A percentile compares a stretch with the other conserved stretches of the same genome.
Evolutionary conservation across 139 green algal species (phyloP).

Genomic region (Chlamydomonas sphaeroides): DNA sequence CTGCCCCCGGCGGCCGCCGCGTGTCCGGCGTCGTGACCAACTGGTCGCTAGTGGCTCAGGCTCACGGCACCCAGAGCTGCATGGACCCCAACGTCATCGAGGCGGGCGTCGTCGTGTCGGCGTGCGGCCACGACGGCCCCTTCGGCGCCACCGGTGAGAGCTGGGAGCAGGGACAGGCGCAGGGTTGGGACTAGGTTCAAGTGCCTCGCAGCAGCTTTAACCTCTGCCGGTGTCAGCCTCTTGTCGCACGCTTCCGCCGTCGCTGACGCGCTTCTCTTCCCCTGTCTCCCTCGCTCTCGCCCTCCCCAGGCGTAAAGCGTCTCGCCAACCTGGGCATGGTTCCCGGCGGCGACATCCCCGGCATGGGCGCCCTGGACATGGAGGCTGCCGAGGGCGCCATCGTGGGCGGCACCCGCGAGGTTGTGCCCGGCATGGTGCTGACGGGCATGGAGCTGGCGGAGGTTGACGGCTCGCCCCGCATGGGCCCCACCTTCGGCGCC

Average conservation of each 20-base stretch:
- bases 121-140: slow-evolving; percentile 95
- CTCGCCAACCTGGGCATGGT: slow-evolving; percentile 92
- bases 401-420: slow-evolving; percentile 74
- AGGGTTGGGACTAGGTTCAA: too few species aligned
- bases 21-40: slow-evolving; percentile 93
- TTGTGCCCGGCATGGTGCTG: slow-evolving; percentile 96
- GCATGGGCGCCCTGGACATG: slow-evolving; percentile 98
- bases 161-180: too few species aligned
- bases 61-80: slow-evolving; percentile 96
- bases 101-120: slow-evolving; percentile 85
- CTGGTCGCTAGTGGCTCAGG: slow-evolving; percentile 96
- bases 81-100: slow-evolving; percentile 92
- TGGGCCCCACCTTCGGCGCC: slow-evolving; percentile 97
- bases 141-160: slow-evolving; percentile 83
- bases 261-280: too few species aligned
- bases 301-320: slow-evolving; percentile 83
- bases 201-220: too few species aligned
- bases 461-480: slow-evolving; percentile 84
- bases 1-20: neutral
- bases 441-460: slow-evolving; percentile 94
- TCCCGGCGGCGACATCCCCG: slow-evolving; percentile 64
- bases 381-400: slow-evolving; percentile 93
- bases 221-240: too few species aligned
- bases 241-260: too few species aligned
- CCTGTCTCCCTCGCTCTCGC: too few species aligned